These are phyloP conservation scores for Quercus agrifolia DNA, from an alignment of 306 rosid species.

Conservation along the genomic window DNA sequence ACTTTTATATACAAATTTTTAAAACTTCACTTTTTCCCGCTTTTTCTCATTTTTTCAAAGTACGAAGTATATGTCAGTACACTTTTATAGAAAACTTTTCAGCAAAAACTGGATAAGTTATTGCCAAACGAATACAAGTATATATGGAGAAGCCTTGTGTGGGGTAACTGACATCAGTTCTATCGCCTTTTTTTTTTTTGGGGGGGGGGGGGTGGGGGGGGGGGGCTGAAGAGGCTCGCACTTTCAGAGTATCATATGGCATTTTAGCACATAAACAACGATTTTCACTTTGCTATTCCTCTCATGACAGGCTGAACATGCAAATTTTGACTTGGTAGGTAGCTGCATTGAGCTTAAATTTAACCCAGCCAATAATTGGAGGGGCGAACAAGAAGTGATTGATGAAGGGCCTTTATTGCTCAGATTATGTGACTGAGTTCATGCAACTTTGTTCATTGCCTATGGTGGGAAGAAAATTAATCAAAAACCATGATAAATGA, in stretches of 20 bases:
- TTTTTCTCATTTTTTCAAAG: no score
- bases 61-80: no score
- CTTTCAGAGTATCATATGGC: neutral
- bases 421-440: neutral
- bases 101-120: rapidly evolving
- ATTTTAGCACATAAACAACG: no score
- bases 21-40: rapidly evolving
- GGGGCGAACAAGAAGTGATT: neutral
- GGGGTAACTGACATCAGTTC: no score
- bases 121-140: no score
- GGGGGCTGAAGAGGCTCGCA: neutral
- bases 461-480: neutral
- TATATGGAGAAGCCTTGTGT: no score
- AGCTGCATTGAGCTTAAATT: neutral
- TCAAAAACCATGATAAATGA: no score
- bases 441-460: neutral
- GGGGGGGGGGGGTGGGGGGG: rapidly evolving
- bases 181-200: no score
- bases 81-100: no score
- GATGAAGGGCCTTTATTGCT: neutral
- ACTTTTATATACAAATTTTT: no score
- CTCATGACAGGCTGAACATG: neutral
- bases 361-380: neutral
- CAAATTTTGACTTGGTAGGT: neutral
- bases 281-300: neutral